Evolutionary conservation across 331 rosid genomes (phyloP).

Genomic region (Telfairia occidentalis): DNA sequence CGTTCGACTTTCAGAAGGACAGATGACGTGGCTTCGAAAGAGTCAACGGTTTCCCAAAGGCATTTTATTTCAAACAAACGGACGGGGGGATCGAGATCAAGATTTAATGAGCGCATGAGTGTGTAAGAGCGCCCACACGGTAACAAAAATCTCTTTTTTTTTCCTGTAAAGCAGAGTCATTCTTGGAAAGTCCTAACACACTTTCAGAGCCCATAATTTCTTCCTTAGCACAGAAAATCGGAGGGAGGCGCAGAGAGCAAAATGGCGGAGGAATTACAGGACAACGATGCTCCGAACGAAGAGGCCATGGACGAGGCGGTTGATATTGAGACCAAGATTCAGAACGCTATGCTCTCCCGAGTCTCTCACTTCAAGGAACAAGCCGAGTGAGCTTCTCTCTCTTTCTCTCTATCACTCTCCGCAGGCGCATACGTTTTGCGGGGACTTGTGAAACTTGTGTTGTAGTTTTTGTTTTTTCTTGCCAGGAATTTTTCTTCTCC

Average conservation of each 20-base stretch:
- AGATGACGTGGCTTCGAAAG: neutral
- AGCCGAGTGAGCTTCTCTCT: constrained; percentile 41
- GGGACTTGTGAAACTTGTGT: neutral
- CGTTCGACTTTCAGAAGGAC: neutral
- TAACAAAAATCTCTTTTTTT: neutral
- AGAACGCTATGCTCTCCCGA: constrained; percentile 53
- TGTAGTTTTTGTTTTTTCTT: neutral
- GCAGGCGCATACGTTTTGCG: neutral
- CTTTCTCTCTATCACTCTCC: neutral
- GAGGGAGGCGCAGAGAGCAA: neutral
- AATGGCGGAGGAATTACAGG: constrained; percentile 44
- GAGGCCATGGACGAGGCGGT: constrained; percentile 17
- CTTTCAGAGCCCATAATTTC: constrained; percentile 1
- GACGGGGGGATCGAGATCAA: neutral
- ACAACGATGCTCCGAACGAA: constrained; percentile 21
- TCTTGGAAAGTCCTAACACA: constrained; percentile 7
- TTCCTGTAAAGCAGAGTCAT: constrained; percentile 1
- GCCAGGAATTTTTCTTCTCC: neutral
- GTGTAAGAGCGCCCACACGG: neutral
- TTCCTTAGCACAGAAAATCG: neutral
- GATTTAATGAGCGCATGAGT: neutral
- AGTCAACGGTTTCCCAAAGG: neutral
- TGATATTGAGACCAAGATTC: constrained; percentile 47
- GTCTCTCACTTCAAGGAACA: constrained; percentile 67
- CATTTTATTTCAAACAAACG: neutral